Percentiles rank a stretch among this genome's conserved stretches.
Evolutionary conservation across 1,139 yeast species (phyloP).

Genomic region (Blastobotrys illinoisensis): DNA sequence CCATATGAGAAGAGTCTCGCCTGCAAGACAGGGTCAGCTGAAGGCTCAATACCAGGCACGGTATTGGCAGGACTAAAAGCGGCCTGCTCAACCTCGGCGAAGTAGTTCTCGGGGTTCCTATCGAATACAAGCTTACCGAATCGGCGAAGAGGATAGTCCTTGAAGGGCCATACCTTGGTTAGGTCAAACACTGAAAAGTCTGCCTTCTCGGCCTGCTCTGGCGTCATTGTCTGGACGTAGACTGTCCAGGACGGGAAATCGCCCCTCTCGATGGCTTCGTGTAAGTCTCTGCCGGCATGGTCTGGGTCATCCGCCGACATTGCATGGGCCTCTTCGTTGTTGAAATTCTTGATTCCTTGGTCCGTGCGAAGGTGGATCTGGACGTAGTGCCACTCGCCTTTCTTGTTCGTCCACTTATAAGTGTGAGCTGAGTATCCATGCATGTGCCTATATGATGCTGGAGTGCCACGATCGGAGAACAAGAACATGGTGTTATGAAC

Average conservation of each 20-base stretch:
- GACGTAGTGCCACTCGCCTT: slow-evolving; percentile 58
- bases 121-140: slow-evolving; percentile 63
- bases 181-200: slow-evolving; percentile 53
- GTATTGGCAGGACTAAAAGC: slow-evolving; percentile 77
- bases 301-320: slow-evolving; percentile 57
- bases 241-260: slow-evolving; percentile 57
- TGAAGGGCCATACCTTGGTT: slow-evolving; percentile 74
- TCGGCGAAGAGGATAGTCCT: slow-evolving; percentile 63
- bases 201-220: slow-evolving; percentile 53
- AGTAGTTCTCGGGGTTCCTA: slow-evolving; percentile 66
- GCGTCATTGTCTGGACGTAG: slow-evolving; percentile 65
- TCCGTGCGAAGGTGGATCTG: slow-evolving; percentile 58
- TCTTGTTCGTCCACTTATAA: slow-evolving; percentile 57
- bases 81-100: slow-evolving; percentile 73
- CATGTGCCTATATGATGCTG: slow-evolving; percentile 56
- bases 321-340: slow-evolving; percentile 49
- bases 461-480: slow-evolving; percentile 67
- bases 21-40: slow-evolving; percentile 81
- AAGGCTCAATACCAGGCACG: slow-evolving; percentile 74
- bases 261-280: slow-evolving; percentile 50
- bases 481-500: slow-evolving; percentile 55
- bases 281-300: slow-evolving; percentile 50
- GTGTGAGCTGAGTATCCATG: slow-evolving; percentile 72
- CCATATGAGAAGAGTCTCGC: slow-evolving; percentile 77
- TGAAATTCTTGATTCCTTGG: slow-evolving; percentile 52